Evolutionary conservation across 768 basidiomycete species (phyloP).

Genomic region (Cubamyces sp.): DNA sequence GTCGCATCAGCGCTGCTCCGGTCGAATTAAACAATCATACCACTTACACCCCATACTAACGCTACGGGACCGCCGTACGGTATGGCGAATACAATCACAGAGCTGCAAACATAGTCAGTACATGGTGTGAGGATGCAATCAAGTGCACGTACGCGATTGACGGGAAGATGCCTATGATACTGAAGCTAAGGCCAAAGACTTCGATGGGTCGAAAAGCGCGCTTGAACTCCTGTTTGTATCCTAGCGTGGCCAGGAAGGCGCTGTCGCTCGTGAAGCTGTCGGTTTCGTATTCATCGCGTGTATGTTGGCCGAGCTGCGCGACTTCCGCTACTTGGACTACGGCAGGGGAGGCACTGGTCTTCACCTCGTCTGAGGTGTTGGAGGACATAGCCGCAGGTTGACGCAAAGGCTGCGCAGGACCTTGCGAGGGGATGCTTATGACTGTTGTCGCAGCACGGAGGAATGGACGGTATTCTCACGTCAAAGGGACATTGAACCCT

Average conservation of each 20-base stretch:
- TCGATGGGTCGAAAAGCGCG: conserved; percentile 56
- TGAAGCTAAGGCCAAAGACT: conserved; percentile 38
- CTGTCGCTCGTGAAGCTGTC: conserved; percentile 33
- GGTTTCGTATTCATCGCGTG: background rate
- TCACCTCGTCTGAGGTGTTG: conserved; percentile 29
- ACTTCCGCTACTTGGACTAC: background rate
- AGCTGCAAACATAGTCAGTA: conserved; percentile 30
- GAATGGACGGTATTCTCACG: too few relatives aligned
- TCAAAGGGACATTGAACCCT: too few relatives aligned
- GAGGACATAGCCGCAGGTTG: background rate
- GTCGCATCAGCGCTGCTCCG: background rate
- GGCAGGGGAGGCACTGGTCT: background rate
- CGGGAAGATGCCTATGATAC: conserved; percentile 36
- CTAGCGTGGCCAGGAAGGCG: conserved; percentile 42
- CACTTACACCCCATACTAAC: conserved; percentile 70
- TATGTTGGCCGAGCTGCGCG: background rate
- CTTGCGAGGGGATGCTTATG: too few relatives aligned
- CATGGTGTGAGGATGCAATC: background rate
- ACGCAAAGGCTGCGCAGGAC: too few relatives aligned
- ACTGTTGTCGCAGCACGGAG: too few relatives aligned
- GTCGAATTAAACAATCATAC: background rate
- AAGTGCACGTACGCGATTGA: conserved; percentile 23
- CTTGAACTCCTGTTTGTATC: conserved; percentile 59
- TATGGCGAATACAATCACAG: conserved; percentile 54
- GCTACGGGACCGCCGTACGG: conserved; percentile 70